Evolutionary conservation across 2,329 filamentous ascomycete species (phyloP).

Genomic region (Aspergillus viridinutans): DNA sequence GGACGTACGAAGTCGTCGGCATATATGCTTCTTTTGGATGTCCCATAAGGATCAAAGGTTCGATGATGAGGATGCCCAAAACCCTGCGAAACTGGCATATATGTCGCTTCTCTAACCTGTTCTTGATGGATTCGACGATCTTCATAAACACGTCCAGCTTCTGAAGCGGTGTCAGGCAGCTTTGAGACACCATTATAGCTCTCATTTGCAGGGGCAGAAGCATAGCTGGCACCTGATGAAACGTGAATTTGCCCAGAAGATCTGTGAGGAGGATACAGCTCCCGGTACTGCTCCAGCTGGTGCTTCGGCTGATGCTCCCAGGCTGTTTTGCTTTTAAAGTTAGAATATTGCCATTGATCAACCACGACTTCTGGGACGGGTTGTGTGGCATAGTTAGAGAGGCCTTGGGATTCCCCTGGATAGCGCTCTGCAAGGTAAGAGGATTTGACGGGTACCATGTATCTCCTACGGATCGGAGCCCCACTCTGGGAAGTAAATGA

Average conservation of each 20-base stretch:
- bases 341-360: conserved; percentile 14
- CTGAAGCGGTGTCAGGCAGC: conserved; percentile 10
- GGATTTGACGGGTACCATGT: conserved; percentile 17
- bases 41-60: conserved; percentile 13
- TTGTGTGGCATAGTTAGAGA: conserved; percentile 12
- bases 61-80: conserved; percentile 15
- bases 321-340: conserved; percentile 15
- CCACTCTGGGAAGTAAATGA: conserved; percentile 15
- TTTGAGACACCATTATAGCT: conserved; percentile 15
- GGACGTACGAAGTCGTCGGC: conserved; percentile 36
- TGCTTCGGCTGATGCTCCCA: conserved; percentile 5
- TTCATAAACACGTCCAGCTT: conserved; percentile 15
- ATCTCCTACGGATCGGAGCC: conserved; percentile 19
- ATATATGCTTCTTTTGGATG: conserved; percentile 25
- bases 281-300: conserved; percentile 3
- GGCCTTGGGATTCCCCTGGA: conserved; percentile 11
- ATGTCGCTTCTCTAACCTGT: conserved; percentile 7
- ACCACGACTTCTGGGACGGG: conserved; percentile 13
- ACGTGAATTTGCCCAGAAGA: conserved; percentile 8
- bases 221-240: conserved; percentile 13
- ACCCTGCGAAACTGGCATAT: conserved; percentile 9
- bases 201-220: conserved; percentile 15
- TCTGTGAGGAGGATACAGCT: conserved; percentile 6
- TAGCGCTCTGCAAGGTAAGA: conserved; percentile 14
- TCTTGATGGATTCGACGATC: conserved; percentile 15